phyloP scores from a whole-genome alignment of 305 asterid species.

The Rubia peregrina region DNA sequence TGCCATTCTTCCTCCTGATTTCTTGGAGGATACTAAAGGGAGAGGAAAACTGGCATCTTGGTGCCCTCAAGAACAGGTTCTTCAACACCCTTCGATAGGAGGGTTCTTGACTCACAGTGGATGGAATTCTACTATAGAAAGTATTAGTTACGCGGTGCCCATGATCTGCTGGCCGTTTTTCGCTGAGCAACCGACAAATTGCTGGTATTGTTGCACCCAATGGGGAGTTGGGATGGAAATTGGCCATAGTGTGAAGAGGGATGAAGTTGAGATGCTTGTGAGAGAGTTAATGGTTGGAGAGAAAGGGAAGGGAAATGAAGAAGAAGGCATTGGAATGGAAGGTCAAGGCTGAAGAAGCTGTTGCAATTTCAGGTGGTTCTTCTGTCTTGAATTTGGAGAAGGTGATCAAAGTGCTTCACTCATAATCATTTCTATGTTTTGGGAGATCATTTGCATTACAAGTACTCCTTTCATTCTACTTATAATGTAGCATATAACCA shows the following conservation, averaged over 20 bases:
- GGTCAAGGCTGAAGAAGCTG: slow-evolving; percentile 28
- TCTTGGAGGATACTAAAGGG: slow-evolving; percentile 8
- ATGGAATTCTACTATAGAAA: slow-evolving; percentile 21
- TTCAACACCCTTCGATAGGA: slow-evolving; percentile 9
- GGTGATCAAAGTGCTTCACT: slow-evolving; percentile 15
- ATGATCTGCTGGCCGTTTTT: slow-evolving; percentile 27
- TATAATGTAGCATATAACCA: too few relatives aligned
- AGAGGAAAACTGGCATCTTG: slow-evolving; percentile 19
- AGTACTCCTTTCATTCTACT: too few relatives aligned
- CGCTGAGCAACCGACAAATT: slow-evolving; percentile 21
- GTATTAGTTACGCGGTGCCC: slow-evolving; percentile 13
- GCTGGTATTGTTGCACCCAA: slow-evolving; percentile 18
- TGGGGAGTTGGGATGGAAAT: slow-evolving; percentile 66
- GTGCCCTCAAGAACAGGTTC: slow-evolving; percentile 24
- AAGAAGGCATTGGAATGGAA: slow-evolving; percentile 38
- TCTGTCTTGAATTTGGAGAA: slow-evolving; percentile 32
- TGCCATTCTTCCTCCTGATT: slow-evolving; percentile 2
- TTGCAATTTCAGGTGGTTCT: slow-evolving; percentile 13
- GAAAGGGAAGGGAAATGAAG: slow-evolving; percentile 43
- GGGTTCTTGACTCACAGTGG: slow-evolving; percentile 23
- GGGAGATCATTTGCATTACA: too few relatives aligned
- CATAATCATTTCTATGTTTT: not conserved
- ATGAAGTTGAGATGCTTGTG: slow-evolving; percentile 39
- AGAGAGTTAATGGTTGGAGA: slow-evolving; percentile 40
- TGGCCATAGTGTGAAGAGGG: slow-evolving; percentile 41